Base-by-base conservation (phyloP, 495 filamentous ascomycete species). In the Corynascus novoguineensis region DNA sequence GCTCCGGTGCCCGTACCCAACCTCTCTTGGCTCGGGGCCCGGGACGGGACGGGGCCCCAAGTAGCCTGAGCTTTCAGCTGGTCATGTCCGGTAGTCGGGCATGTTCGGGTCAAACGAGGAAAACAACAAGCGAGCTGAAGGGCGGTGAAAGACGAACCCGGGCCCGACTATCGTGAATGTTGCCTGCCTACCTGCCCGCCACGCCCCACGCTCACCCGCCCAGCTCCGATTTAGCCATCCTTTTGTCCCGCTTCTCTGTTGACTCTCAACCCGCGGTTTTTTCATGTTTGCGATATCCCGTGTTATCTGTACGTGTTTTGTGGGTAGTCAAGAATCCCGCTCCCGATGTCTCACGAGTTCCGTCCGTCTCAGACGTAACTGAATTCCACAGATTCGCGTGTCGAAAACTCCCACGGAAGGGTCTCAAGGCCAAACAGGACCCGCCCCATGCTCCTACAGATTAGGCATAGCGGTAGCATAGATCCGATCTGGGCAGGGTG, bases 401-500 rank as follows among this genome's bases (percentile, higher is more conserved):
- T n/a, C 37, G 37, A 41, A 41, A 41, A 4, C 14, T 17, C 37
- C 37, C 37, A 17, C n/a, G 21, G 5, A n/a, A 41, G 15, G 37
- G n/a, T n/a, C n/a, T 21, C 37, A 15, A 21, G 10, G 29, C 10
- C 29, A 5, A 5, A 5, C 29, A 15, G 9, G 7, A 19, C 37
- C 37, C n/a, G 21, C 21, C 37, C 37, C 37, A n/a, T n/a, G 37
- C 37, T 17, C 7, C 7, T 17, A 17, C 37, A 17, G 37, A 41
- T 17, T 41, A 15, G 37, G 37, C n/a, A 41, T 41, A 17, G 37
- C 12, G 37, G 40, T 14, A 11, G 40, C 5, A 9, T 44, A n/a
- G 40, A 44, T 44, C 40, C 40, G 40, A 22, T 44, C 40, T 44
- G 40, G 40, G 40, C 24, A 44, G 40, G 40, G 40, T 44, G 40